phyloP scores from a whole-genome alignment of 257 asterid species.

The Gentiana dahurica region DNA sequence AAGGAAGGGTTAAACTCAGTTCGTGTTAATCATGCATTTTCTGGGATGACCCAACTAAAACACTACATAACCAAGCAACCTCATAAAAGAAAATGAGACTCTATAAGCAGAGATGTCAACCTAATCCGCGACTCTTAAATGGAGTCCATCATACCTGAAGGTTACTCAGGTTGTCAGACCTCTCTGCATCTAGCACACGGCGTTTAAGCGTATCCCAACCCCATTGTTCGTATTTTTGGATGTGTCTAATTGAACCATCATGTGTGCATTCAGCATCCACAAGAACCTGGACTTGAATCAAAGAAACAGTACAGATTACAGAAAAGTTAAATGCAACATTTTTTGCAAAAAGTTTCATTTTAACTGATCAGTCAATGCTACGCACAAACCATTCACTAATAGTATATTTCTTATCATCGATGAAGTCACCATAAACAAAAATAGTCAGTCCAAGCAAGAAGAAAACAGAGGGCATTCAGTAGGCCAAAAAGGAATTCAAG shows the following conservation, averaged over 20 bases:
- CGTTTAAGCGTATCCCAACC: conserved; percentile 92
- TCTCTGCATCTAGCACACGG: conserved; percentile 85
- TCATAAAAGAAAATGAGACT: no score
- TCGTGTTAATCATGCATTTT: no score
- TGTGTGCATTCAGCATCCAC: conserved; percentile 99
- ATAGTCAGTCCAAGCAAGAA: conserved; percentile 11
- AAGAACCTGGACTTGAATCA: conserved; percentile 46
- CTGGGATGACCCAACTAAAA: no score
- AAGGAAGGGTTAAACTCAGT: no score
- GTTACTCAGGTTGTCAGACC: conserved; percentile 60
- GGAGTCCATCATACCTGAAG: conserved; percentile 50
- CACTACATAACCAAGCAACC: no score
- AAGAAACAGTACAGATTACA: no score
- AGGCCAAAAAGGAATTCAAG: not conserved
- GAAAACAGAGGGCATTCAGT: not conserved
- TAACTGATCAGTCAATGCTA: no score
- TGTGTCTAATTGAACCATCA: conserved; percentile 84
- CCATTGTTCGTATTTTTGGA: conserved; percentile 93
- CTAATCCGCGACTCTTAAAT: not conserved
- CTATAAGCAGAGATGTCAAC: not conserved
- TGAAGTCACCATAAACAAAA: conserved; percentile 8
- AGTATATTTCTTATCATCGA: no score
- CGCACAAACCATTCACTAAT: no score
- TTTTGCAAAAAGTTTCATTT: no score
- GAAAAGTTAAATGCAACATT: no score